Conservation (phyloP, 805 yeast genomes). For the Saccharomycopsis microspora region DNA sequence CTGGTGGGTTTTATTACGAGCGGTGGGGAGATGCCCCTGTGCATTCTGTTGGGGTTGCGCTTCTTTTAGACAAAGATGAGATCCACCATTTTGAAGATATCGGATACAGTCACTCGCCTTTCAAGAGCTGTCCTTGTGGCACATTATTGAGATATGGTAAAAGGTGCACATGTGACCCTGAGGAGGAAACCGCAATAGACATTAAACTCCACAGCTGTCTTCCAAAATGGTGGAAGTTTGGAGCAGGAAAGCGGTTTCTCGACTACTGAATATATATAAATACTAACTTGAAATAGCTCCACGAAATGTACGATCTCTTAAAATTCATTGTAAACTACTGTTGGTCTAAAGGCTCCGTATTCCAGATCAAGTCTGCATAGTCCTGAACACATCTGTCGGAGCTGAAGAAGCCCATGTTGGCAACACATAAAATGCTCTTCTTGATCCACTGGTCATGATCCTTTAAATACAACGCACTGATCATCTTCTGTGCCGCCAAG, state of each 20-base stretch:
- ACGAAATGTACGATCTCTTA: neutral
- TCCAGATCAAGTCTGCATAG: slow-evolving; percentile 89
- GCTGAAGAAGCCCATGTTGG: slow-evolving; percentile 88
- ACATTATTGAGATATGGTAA: slow-evolving; percentile 36
- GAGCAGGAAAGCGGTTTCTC: slow-evolving; percentile 47
- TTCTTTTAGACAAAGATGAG: slow-evolving; percentile 47
- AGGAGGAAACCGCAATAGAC: slow-evolving; percentile 31
- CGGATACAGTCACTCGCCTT: slow-evolving; percentile 71
- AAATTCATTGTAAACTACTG: neutral
- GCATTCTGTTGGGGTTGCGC: slow-evolving; percentile 58
- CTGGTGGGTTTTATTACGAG: slow-evolving; percentile 76
- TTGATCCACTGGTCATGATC: slow-evolving; percentile 65
- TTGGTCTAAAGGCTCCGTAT: slow-evolving; percentile 55
- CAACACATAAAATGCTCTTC: slow-evolving; percentile 68
- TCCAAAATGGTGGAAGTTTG: slow-evolving; percentile 66
- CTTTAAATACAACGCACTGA: slow-evolving; percentile 56
- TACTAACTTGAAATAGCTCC: neutral
- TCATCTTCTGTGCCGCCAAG: slow-evolving; percentile 65
- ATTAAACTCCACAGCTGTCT: slow-evolving; percentile 47
- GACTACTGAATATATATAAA: neutral
- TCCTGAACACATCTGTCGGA: slow-evolving; percentile 87
- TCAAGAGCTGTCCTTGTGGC: slow-evolving; percentile 48
- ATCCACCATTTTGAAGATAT: slow-evolving; percentile 72
- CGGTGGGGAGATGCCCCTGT: slow-evolving; percentile 97
- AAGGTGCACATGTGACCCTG: slow-evolving; percentile 50